phyloP scores from a whole-genome alignment of 306 rosid genomes.

The Lupinus albus region DNA sequence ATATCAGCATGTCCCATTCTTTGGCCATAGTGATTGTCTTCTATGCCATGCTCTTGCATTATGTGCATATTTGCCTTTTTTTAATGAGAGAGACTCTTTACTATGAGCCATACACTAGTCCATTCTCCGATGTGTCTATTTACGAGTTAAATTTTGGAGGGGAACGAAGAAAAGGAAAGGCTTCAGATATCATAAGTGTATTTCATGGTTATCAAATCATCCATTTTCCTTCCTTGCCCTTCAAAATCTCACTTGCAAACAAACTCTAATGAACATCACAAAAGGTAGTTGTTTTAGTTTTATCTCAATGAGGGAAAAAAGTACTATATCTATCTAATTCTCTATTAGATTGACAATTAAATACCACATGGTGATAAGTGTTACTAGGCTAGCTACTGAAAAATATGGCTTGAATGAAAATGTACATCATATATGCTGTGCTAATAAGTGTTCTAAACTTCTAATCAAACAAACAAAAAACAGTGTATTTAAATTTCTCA shows the following conservation, averaged over 20 bases:
- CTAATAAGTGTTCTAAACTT: background rate
- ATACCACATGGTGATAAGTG: slow-evolving; percentile 23
- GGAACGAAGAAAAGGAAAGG: too few species aligned
- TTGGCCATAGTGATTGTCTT: slow-evolving; percentile 23
- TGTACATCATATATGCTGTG: background rate
- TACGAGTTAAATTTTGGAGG: too few species aligned
- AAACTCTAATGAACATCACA: slow-evolving; percentile 33
- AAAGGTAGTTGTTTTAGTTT: background rate
- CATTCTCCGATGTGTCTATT: too few species aligned
- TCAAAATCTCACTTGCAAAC: too few species aligned
- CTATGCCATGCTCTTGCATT: background rate
- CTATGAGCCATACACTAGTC: slow-evolving; percentile 13
- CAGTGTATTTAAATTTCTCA: background rate
- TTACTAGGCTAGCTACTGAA: background rate
- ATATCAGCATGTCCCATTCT: slow-evolving; percentile 44
- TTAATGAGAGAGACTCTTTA: slow-evolving; percentile 28
- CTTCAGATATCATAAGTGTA: too few species aligned
- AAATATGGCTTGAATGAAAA: background rate
- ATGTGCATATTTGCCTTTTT: slow-evolving; percentile 16
- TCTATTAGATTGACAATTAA: slow-evolving; percentile 10
- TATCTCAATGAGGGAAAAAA: too few species aligned
- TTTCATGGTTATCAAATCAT: too few species aligned
- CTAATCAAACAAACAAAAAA: too few species aligned
- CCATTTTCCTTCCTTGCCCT: too few species aligned
- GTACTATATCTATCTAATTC: background rate